Base-by-base conservation (phyloP, 768 basidiomycete species). In the Termitomyces titanicus region DNA sequence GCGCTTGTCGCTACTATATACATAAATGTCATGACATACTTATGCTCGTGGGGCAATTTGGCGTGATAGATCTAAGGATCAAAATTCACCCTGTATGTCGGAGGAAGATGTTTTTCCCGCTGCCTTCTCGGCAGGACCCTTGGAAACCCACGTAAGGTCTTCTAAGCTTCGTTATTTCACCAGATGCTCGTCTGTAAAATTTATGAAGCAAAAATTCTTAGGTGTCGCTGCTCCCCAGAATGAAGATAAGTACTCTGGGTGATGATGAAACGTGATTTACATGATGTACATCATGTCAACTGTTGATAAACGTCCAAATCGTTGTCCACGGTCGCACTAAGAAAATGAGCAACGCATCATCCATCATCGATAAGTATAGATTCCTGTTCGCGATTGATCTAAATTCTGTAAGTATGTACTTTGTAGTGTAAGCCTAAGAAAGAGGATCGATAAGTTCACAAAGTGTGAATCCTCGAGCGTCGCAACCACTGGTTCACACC, bases 31-130 rank as follows among this genome's bases (percentile, higher is more conserved):
- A 44, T 44, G 10, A 43, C 22, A 49, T 55, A 42, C 37, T 22
- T 56, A 51, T 35, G 45, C 56, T 51, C 47, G 40, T 57, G 45
- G 31, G 46, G 39, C 49, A 51, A 22, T 48, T 38, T 61, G 50
- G 59, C 55, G 50, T 61, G 59, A 61, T 57, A 49, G 59, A 54
- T 48, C 53, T 49, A 48, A 52, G 56, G 47, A 57, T 57, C 56
- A 57, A 51, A 34, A 50, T 50, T 48, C 50, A 45, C 20, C 22
- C 39, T 25, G 40, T 61, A 38, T 3, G 37, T 38, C 37, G 12
- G 12, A 29, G 29, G 29, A 4, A 12, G 34, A 37, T 27, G 24
- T 25, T 49, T 49, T 49, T 38, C 46, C 48, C 46, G 31, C 33
- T 47, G 45, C 29, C 17, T 49, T 37, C 17, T 49, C 37, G 35